These are phyloP conservation scores for Sporothrix dimorphospora DNA, from an alignment of 2,329 filamentous ascomycete species.

Conservation along the genomic window DNA sequence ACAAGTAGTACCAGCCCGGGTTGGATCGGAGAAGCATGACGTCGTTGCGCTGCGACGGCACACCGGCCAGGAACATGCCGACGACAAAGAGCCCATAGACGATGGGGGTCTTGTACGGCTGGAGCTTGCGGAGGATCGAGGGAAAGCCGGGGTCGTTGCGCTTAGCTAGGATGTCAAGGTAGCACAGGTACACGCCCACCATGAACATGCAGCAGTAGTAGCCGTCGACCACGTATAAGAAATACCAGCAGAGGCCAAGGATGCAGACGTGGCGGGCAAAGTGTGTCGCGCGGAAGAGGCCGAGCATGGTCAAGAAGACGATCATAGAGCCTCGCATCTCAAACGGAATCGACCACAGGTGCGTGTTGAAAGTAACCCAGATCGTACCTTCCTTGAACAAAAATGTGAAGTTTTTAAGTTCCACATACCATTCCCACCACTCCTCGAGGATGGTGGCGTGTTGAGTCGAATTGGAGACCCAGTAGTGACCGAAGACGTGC, in stretches of 20 bases:
- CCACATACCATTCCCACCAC: constrained; percentile 53
- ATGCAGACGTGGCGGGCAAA: constrained; percentile 60
- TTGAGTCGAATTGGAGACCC: constrained; percentile 44
- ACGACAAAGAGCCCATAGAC: constrained; percentile 56
- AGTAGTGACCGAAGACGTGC: constrained; percentile 54
- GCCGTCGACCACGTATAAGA: constrained; percentile 69
- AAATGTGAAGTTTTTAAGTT: constrained; percentile 72
- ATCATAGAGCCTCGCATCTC: constrained; percentile 67
- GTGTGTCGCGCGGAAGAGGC: constrained; percentile 58
- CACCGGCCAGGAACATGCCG: constrained; percentile 62
- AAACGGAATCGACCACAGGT: constrained; percentile 66
- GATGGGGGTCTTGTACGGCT: constrained; percentile 54
- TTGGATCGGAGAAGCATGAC: constrained; percentile 54
- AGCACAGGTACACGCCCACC: constrained; percentile 63
- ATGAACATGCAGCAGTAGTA: constrained; percentile 64
- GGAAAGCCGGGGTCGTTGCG: constrained; percentile 53
- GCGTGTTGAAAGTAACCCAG: constrained; percentile 62
- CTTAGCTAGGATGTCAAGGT: constrained; percentile 59
- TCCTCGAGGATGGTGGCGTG: constrained; percentile 52
- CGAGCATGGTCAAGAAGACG: constrained; percentile 60
- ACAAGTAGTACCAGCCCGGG: constrained; percentile 64
- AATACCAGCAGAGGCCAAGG: constrained; percentile 61
- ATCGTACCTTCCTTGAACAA: constrained; percentile 62
- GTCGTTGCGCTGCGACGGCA: constrained; percentile 57
- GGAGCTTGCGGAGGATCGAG: constrained; percentile 48